A percentile compares a stretch with the other conserved stretches of the same genome.
These are phyloP conservation scores for Ustilago trichophora DNA, from an alignment of 1,284 basidiomycete genomes.

Conservation along the genomic window DNA sequence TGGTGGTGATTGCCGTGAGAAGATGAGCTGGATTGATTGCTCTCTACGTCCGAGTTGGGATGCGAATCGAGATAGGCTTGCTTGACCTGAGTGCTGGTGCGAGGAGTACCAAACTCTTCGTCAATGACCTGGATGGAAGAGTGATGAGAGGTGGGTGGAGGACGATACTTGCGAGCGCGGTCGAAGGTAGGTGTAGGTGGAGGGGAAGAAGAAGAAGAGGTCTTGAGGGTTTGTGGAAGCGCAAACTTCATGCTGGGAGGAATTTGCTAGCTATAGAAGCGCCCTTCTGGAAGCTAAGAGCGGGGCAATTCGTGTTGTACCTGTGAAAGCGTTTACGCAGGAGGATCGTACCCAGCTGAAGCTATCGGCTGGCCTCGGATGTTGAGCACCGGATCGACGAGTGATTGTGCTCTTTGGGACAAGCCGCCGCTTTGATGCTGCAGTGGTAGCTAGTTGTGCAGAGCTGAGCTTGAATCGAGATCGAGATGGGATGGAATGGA, in stretches of 20 bases:
- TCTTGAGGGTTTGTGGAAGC: slow-evolving; percentile 11
- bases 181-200: slow-evolving; percentile 27
- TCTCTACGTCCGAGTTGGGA: slow-evolving; percentile 28
- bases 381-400: not conserved
- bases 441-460: not conserved
- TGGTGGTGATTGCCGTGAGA: slow-evolving; percentile 1
- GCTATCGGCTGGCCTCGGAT: slow-evolving; percentile 6
- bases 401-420: too few relatives aligned
- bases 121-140: slow-evolving; percentile 38
- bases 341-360: too few relatives aligned
- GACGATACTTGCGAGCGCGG: slow-evolving; percentile 44
- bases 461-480: slow-evolving; percentile 1
- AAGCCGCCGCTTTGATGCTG: not conserved
- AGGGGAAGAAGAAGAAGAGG: slow-evolving; percentile 13
- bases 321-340: too few relatives aligned
- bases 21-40: not conserved
- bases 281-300: too few relatives aligned
- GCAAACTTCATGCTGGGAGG: slow-evolving; percentile 18
- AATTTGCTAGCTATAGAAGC: too few relatives aligned
- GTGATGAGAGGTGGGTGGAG: slow-evolving; percentile 42
- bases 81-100: slow-evolving; percentile 44
- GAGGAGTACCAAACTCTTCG: slow-evolving; percentile 42
- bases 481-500: not conserved
- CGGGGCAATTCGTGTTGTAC: slow-evolving; percentile 13
- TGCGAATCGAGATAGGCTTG: slow-evolving; percentile 47